Evolutionary conservation across 345 rosid species (phyloP), one percentile per base, ranked within the genome.

Genomic region (Lenwebbia sp.): DNA sequence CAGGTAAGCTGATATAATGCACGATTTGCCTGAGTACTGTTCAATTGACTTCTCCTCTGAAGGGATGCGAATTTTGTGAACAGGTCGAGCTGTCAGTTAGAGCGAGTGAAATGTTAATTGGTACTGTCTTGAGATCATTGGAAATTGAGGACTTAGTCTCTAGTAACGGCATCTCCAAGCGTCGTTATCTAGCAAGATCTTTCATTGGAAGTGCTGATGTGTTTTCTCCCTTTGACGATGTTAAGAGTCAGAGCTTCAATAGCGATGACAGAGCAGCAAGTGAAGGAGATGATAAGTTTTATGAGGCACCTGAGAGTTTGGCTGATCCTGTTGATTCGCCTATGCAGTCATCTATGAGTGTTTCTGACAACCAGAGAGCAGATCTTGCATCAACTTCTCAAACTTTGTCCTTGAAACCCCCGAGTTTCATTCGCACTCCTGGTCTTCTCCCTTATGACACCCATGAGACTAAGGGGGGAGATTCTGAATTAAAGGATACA

Each of bases 101-200:
- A 91, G 96, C 86, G 86, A 95, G 88, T 85, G 99, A 96, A 88
- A 90, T 96, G 94, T 91, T 96, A 86, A 92, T 97, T 86, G 99
- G 99, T 40, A 96, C 96, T 58, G 88, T 96, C 87, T 88, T 97
- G 88, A 94, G 93, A 91, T 94, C 99, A 49, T 90, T 97, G 95
- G 99, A 97, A 92, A 93, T 97, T 86, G 99, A 96, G 94, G 99
- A 97, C 92, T 90, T 96, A 92, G 93, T 96, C 87, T 89, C 94
- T 91, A 83, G 88, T 87, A 89, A 87, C 83, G 87, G 88, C 70
- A 85, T 86, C 82, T 92, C 94, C 33, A 91, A 57, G 88, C 91
- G 92, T 86, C 90, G 93, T 92, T 97, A 92, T 92, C 83, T 97
- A 87, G 99, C 99, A 83, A 94, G 98, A 88, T 97, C 99, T 87